Conservation (phyloP, 2,329 filamentous ascomycete genomes). For the Aspergillus aculeatus region DNA sequence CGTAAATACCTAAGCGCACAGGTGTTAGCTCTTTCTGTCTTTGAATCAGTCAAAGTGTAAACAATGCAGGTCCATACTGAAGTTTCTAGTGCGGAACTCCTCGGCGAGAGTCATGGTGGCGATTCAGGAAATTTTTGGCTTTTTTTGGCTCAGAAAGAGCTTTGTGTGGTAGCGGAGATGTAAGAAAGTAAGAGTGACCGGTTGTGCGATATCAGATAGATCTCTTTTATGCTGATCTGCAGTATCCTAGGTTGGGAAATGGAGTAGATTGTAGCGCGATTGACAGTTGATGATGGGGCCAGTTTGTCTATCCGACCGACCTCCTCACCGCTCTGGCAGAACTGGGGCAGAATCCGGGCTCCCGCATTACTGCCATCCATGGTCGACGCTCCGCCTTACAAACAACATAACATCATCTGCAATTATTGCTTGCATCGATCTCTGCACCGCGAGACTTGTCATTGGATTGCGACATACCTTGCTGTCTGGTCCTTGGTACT, state of each 20-base stretch:
- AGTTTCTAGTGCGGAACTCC: constrained; percentile 65
- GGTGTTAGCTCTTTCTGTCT: constrained; percentile 25
- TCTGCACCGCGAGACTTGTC: neutral
- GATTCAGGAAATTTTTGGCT: neutral
- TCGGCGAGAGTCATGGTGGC: constrained; percentile 58
- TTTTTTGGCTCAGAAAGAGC: neutral
- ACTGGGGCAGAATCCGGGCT: constrained; percentile 19
- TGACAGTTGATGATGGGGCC: constrained; percentile 21
- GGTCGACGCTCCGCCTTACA: neutral
- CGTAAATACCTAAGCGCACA: constrained; percentile 60
- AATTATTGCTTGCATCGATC: neutral
- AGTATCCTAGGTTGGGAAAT: constrained; percentile 4
- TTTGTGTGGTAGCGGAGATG: neutral
- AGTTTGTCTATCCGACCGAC: constrained; percentile 24
- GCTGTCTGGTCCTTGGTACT: neutral
- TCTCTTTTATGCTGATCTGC: constrained; percentile 1
- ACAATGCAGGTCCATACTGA: constrained; percentile 53
- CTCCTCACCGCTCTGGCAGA: constrained; percentile 19
- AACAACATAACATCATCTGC: neutral
- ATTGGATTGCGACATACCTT: neutral
- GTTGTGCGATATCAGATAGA: neutral
- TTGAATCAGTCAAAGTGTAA: constrained; percentile 18
- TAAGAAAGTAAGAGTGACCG: neutral
- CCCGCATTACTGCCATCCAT: neutral
- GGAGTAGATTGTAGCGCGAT: constrained; percentile 17